These are phyloP conservation scores for Gloeophyllum trabeum DNA, from an alignment of 768 basidiomycete genomes.

Conservation along the genomic window DNA sequence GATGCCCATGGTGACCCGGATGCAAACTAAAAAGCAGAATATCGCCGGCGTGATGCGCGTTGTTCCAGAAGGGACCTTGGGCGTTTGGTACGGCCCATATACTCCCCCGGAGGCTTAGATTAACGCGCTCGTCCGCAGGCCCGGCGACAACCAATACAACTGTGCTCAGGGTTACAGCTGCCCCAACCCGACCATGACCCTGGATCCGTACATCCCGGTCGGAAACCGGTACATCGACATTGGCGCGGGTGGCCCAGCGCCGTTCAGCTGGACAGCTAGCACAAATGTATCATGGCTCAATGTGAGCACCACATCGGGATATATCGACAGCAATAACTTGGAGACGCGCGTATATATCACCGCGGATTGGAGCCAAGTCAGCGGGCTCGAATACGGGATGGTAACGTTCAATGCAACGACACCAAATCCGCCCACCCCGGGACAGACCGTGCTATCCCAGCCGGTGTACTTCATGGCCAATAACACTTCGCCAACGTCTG, in stretches of 20 bases:
- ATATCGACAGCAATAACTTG: constrained; percentile 27
- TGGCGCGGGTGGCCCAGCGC: constrained; percentile 43
- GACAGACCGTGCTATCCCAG: constrained; percentile 22
- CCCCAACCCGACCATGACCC: constrained; percentile 32
- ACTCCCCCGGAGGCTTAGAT: not conserved
- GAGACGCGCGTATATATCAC: constrained; percentile 44
- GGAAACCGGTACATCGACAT: constrained; percentile 48
- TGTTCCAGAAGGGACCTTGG: constrained; percentile 45
- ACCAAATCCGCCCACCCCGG: constrained; percentile 25
- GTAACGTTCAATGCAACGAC: constrained; percentile 38
- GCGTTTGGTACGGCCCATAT: constrained; percentile 35
- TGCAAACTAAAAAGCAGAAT: constrained; percentile 43
- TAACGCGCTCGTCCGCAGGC: constrained; percentile 25
- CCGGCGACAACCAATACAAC: constrained; percentile 54
- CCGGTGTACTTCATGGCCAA: constrained; percentile 19
- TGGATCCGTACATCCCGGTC: constrained; percentile 48
- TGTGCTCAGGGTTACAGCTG: constrained; percentile 39
- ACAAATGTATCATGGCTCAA: constrained; percentile 43
- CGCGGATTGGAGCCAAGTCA: constrained; percentile 42
- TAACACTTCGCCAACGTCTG: constrained; percentile 22
- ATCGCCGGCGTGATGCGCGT: constrained; percentile 56
- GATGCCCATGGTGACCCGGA: constrained; percentile 39
- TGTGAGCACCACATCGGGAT: constrained; percentile 33
- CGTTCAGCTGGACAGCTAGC: constrained; percentile 43
- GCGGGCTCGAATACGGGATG: constrained; percentile 12